Base-by-base conservation (phyloP, 2,329 filamentous ascomycete genomes). In the Bertia moriformis region DNA sequence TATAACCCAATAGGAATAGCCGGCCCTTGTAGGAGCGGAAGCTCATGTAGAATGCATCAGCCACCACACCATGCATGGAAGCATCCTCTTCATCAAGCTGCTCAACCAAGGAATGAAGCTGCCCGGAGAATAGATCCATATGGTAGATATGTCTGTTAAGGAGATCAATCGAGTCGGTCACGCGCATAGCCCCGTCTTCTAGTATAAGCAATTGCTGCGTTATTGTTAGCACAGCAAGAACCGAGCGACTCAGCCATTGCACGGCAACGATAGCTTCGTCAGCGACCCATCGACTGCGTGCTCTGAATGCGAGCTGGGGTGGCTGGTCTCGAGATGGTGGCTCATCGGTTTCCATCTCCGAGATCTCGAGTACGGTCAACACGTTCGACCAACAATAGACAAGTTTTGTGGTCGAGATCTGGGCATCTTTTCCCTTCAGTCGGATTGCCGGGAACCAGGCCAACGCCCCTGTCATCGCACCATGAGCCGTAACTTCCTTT, bases 361-460 rank as follows among this genome's bases (percentile, higher is more conserved):
- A 78, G 10, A 96, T 76, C 45, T 98, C 91, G 18, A 98, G 63
- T 4, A 98, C 79, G 0, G 88, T 96, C 46, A 98, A 63, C n/a
- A 96, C 77, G 51, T 96, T 96, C 2, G 91, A 96, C 91, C 91
- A 98, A 58, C 88, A 95, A 61, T 98, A 98, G 1, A 85, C 89
- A 14, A 98, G 70, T 57, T 98, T 96, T 27, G 81, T 83, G 51
- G 78, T 81, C 14, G 84, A 88, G 15, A 15, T 35, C 15, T 13
- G 12, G 15, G 73, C 64, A 44, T 86, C 78, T 7, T 76, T 71
- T 14, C 75, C 73, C 57, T 96, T 96, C 33, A 98, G 65, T 52
- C 84, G 91, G 36, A 98, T 91, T 2, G 88, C 87, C 2, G 91
- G 91, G 53, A 98, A 98, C 91, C 91, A 98, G 22, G 91, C 87